Evolutionary conservation across 1,139 yeast genomes (phyloP), one percentile per base, ranked within the genome.

Genomic region (Fermentozyma sake): DNA sequence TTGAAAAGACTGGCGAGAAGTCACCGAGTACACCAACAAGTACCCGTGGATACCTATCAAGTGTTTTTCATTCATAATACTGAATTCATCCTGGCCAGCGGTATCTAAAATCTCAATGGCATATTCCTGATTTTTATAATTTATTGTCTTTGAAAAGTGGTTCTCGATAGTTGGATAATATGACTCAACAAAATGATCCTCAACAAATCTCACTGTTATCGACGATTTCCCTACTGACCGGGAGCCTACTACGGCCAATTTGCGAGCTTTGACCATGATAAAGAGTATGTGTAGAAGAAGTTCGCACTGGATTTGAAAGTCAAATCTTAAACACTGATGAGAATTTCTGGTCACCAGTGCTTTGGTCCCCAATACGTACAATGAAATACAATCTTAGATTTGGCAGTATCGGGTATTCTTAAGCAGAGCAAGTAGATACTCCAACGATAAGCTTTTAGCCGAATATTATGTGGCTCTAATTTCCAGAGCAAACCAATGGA

Each of bases 141-240:
- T 71, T 48, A 87, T 71, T 22, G 72, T 68, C 52, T 84, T 85
- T 46, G 80, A 72, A 58, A 84, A 85, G 56, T 86, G 93, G 59
- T 86, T 87, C 52, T 86, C 95, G 38, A 86, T 85, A 4, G 96
- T 87, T 16, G 96, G 96, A 52, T 86, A 87, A 59, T 87, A 87
- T 19, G 84, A 73, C 53, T 86, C 96, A 20, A 84, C 85, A 52
- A 86, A 87, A 48, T 84, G 93, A 46, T 82, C 82, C 50, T 87
- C 96, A 8, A 83, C 93, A 52, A 79, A 87, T 45, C 87, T 79
- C 10, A 85, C 91, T 2, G 89, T 82, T 61, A 87, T 68, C 5
- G 95, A 80, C 18, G 93, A 82, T 55, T 86, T 86, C 5, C 95
- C 96, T 16, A 87, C 96, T 13, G 93, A 85, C 33, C 94, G 70